Evolutionary conservation across 805 yeast genomes (phyloP).

Genomic region (Nadsonia fulvescens): DNA sequence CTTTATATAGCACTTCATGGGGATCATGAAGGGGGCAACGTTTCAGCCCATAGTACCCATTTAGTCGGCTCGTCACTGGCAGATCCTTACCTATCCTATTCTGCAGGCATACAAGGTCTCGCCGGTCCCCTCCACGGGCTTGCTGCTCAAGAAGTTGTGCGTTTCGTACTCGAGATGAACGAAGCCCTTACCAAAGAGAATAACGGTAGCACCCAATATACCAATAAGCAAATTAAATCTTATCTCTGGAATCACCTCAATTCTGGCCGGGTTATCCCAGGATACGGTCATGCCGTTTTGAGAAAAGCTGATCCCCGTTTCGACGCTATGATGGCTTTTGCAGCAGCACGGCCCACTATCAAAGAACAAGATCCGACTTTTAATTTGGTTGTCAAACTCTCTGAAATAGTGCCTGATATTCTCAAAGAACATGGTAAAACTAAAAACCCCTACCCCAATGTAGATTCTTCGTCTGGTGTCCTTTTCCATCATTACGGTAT

Average conservation of each 20-base stretch:
- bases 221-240: slow-evolving; percentile 51
- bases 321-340: slow-evolving; percentile 73
- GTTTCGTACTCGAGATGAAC: slow-evolving; percentile 58
- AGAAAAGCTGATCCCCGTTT: slow-evolving; percentile 83
- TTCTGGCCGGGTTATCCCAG: slow-evolving; percentile 74
- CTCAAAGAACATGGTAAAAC: slow-evolving; percentile 75
- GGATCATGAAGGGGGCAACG: slow-evolving; percentile 85
- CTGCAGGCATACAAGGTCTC: slow-evolving; percentile 72
- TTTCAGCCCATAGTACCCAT: slow-evolving; percentile 75
- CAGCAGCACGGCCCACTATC: slow-evolving; percentile 24
- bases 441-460: slow-evolving; percentile 88
- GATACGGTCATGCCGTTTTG: slow-evolving; percentile 77
- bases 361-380: slow-evolving; percentile 62
- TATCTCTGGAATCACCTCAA: slow-evolving; percentile 66
- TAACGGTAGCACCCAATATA: slow-evolving; percentile 51
- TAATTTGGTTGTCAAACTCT: slow-evolving; percentile 59
- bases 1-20: slow-evolving; percentile 67
- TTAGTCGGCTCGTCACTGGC: slow-evolving; percentile 70
- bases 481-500: slow-evolving; percentile 72
- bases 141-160: slow-evolving; percentile 76
- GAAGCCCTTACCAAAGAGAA: too few species aligned
- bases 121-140: slow-evolving; percentile 83
- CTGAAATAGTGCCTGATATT: slow-evolving; percentile 69
- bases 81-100: slow-evolving; percentile 58
- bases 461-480: slow-evolving; percentile 77